Conservation (phyloP, 1,139 yeast genomes). For the Geotrichum histeridarum region DNA sequence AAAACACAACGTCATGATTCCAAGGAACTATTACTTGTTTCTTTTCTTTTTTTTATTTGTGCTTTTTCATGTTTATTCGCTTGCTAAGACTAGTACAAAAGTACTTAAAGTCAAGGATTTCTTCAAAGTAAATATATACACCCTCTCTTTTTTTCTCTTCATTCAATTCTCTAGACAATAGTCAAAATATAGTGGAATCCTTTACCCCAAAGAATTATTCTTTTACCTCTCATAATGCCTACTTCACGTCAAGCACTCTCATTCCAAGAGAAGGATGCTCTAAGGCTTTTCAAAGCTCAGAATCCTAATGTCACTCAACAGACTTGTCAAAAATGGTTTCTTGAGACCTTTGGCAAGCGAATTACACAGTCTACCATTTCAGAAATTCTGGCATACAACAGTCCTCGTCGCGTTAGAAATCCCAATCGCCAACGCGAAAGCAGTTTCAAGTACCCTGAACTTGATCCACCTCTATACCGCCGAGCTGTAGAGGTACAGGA, state of each 20-base stretch:
- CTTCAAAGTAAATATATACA: too few relatives aligned
- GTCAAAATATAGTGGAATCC: too few relatives aligned
- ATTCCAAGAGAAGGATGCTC: slow-evolving; percentile 10
- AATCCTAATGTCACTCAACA: slow-evolving; percentile 12
- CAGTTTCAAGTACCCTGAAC: slow-evolving; percentile 10
- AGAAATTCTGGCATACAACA: slow-evolving; percentile 9
- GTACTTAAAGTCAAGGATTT: too few relatives aligned
- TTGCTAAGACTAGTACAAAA: too few relatives aligned
- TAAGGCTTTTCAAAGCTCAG: slow-evolving; percentile 1
- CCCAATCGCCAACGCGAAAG: slow-evolving; percentile 12
- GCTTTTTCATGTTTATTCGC: not conserved
- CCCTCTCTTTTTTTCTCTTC: too few relatives aligned
- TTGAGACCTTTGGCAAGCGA: slow-evolving; percentile 1
- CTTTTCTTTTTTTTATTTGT: not conserved
- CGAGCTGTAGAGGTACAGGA: slow-evolving; percentile 1
- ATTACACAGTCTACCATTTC: slow-evolving; percentile 14
- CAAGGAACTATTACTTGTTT: not conserved
- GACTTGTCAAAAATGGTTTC: slow-evolving; percentile 11
- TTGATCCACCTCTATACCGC: slow-evolving; percentile 9
- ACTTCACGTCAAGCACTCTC: slow-evolving; percentile 15
- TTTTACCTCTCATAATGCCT: not conserved
- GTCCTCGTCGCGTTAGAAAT: slow-evolving; percentile 8
- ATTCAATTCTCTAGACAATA: too few relatives aligned
- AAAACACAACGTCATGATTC: too few relatives aligned
- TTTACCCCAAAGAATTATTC: not conserved